Base-by-base conservation (phyloP, 495 filamentous ascomycete genomes). In the Bacidia gigantensis region DNA sequence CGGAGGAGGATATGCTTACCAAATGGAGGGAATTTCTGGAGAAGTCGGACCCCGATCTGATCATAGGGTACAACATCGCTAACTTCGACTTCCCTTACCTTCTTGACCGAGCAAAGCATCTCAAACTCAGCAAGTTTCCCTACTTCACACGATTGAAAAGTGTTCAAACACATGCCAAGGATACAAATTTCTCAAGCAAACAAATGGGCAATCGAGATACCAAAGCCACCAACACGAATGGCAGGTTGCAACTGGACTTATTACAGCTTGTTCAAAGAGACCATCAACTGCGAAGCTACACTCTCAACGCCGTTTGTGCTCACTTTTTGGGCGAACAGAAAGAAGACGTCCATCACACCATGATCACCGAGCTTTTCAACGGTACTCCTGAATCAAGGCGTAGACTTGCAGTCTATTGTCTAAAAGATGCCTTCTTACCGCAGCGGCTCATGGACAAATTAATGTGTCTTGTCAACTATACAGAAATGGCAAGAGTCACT, bases 11-110 rank as follows among this genome's bases (percentile, higher is more conserved):
- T 29, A 90, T 99, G 90, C 76, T 99, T 17, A 75, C 79, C 67
- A 76, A 75, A 20, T 99, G 92, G 92, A 79, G 79, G 56, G 75
- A 94, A 46, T 99, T 99, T 58, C 66, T 99, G 3, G 75, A 89
- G 45, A 81, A 86, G 62, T 92, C 92, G 2, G 92, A 99, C 59
- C 90, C 92, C 0, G 92, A 99, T 67, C 81, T 99, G 24, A 97
- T 99, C 60, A 99, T 92, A 54, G 92, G 92, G 42, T 99, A 99
- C 77, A 99, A 99, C 64, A 96, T 95, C 69, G 73, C 85, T 59
- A 99, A 99, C 67, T 99, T 99, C 69, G 92, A 99, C 69, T 95
- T 99, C 58, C 89, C 92, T 2, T 99, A 99, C 62, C 78, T 99
- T 2, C 75, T 99, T 18, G 85, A 95, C 23, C 81, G 92, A 18